These are phyloP conservation scores for Barnettozyma hawaiiensis DNA, from an alignment of 1,139 yeast species.

Conservation along the genomic window DNA sequence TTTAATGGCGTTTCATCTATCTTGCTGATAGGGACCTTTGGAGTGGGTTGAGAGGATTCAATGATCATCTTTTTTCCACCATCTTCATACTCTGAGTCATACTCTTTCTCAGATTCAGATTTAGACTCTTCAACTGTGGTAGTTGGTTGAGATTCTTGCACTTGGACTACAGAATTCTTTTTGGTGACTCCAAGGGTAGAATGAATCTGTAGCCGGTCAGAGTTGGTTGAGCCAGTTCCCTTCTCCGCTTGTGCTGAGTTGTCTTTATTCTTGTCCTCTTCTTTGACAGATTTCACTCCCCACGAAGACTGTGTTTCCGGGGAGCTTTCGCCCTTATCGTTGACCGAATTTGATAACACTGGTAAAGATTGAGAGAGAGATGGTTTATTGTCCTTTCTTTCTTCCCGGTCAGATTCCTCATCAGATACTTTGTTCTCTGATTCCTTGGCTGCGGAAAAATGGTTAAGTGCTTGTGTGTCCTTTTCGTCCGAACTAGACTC, in stretches of 20 bases:
- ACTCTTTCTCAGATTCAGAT: constrained; percentile 2
- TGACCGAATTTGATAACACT: background rate
- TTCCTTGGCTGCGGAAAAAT: background rate
- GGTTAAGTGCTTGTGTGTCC: background rate
- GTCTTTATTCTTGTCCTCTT: background rate
- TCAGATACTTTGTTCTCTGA: background rate
- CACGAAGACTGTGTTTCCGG: background rate
- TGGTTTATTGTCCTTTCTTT: background rate
- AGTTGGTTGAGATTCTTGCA: background rate
- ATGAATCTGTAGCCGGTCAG: background rate
- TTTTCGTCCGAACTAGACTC: background rate
- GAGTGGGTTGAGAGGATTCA: constrained; percentile 5
- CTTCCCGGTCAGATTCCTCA: background rate
- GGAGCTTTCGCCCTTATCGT: background rate
- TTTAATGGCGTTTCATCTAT: background rate
- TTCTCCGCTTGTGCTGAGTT: background rate
- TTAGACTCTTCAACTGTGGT: background rate
- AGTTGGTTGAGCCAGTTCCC: background rate
- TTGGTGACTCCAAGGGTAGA: background rate
- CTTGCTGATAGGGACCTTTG: background rate
- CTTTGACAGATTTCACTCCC: background rate
- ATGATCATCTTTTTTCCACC: background rate
- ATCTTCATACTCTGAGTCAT: constrained; percentile 2
- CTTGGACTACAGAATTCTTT: background rate
- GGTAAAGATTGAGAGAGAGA: background rate